Percentiles rank a stretch among this genome's conserved stretches.
These are phyloP conservation scores for Neobulgaria alba DNA, from an alignment of 2,329 filamentous ascomycete species.

Conservation along the genomic window DNA sequence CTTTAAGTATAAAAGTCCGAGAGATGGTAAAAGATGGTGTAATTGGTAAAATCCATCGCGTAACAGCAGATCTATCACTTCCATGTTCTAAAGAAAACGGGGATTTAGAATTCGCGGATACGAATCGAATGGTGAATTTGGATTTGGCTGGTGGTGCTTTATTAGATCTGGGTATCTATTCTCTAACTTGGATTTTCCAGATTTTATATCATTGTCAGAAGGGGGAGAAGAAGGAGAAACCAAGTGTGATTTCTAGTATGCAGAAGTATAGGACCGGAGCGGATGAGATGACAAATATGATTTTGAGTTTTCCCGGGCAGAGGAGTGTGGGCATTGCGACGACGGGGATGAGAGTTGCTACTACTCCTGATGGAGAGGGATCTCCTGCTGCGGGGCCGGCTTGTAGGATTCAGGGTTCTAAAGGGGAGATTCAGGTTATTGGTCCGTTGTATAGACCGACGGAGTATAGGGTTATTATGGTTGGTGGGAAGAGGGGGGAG, in stretches of 20 bases:
- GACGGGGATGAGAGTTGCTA: constrained; percentile 22
- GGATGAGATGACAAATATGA: constrained; percentile 55
- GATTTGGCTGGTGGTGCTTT: constrained; percentile 60
- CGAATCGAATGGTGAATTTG: constrained; percentile 58
- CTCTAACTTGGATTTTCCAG: constrained; percentile 63
- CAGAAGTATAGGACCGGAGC: constrained; percentile 51
- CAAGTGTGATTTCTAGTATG: constrained; percentile 48
- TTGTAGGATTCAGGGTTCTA: constrained; percentile 55
- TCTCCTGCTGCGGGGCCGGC: constrained; percentile 42
- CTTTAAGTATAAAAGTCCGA: constrained; percentile 50
- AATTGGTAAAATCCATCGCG: constrained; percentile 37
- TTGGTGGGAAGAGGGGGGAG: constrained; percentile 29
- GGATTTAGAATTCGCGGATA: constrained; percentile 33
- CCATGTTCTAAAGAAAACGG: constrained; percentile 42
- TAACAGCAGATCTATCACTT: constrained; percentile 34
- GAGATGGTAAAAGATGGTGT: constrained; percentile 35
- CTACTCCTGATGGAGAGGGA: constrained; percentile 33
- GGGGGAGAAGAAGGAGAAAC: constrained; percentile 33
- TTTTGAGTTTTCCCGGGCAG: constrained; percentile 51
- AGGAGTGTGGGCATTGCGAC: constrained; percentile 54
- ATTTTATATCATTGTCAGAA: constrained; percentile 57
- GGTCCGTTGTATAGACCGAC: constrained; percentile 49
- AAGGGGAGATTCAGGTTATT: constrained; percentile 58
- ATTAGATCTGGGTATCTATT: constrained; percentile 62
- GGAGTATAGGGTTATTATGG: constrained; percentile 42